A percentile compares a stretch with the other conserved stretches of the same genome.
Evolutionary conservation across 106 monocot genomes (phyloP).

Genomic region (Alisma plantagoaquatica): DNA sequence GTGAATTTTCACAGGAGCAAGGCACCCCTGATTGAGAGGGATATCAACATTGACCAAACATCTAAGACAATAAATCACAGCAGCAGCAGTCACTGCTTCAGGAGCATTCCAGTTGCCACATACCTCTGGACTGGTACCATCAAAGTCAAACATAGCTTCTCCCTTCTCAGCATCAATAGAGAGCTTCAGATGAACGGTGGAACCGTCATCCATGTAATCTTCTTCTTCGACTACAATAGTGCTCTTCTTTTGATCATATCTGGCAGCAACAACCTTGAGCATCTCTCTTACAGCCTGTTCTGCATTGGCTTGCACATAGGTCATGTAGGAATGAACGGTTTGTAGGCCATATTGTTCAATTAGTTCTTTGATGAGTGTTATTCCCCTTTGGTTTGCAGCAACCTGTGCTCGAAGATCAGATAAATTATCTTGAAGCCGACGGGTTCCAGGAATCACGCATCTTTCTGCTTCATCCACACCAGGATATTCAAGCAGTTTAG

Average conservation of each 20-base stretch:
- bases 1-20: constrained; percentile 70
- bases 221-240: constrained; percentile 53
- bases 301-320: constrained; percentile 76
- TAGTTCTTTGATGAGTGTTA: constrained; percentile 79
- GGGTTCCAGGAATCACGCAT: constrained; percentile 54
- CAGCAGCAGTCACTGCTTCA: constrained; percentile 78
- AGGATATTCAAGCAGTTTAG: constrained; percentile 39
- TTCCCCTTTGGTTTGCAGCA: constrained; percentile 93
- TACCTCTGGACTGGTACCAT: constrained; percentile 79
- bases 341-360: constrained; percentile 63
- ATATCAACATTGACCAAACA: constrained; percentile 82
- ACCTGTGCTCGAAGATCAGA: constrained; percentile 92
- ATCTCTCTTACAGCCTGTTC: constrained; percentile 89
- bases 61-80: constrained; percentile 86
- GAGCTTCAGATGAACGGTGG: constrained; percentile 60
- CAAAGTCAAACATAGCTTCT: constrained; percentile 72
- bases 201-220: constrained; percentile 98
- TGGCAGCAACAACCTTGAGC: constrained; percentile 60
- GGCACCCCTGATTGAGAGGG: constrained; percentile 89
- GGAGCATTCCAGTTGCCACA: constrained; percentile 98
- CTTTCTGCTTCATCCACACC: constrained; percentile 25
- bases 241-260: constrained; percentile 30
- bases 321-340: constrained; percentile 87
- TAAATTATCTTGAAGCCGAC: constrained; percentile 76
- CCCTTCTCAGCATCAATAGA: constrained; percentile 60